Evolutionary conservation across 345 rosid genomes (phyloP).

Genomic region (Aurinia saxatilis): DNA sequence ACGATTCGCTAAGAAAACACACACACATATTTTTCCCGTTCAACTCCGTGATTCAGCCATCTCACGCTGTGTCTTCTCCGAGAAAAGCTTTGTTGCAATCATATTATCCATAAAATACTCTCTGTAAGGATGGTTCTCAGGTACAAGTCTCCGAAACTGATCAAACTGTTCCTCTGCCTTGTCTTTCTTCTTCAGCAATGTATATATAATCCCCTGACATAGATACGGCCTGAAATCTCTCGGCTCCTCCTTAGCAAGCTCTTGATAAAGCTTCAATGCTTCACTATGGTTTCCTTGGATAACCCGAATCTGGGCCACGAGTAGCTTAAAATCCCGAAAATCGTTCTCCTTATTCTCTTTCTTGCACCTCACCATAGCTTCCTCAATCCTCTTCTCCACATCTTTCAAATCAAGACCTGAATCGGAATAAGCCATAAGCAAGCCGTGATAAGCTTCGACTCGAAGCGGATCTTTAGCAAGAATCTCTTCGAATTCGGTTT

Average conservation of each 20-base stretch:
- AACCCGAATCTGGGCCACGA: slow-evolving; percentile 70
- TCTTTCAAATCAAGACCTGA: slow-evolving; percentile 43
- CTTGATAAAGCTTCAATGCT: slow-evolving; percentile 79
- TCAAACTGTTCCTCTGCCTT: slow-evolving; percentile 81
- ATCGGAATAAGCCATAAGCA: slow-evolving; percentile 62
- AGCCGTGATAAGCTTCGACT: slow-evolving; percentile 88
- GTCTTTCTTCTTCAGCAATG: slow-evolving; percentile 67
- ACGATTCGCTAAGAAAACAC: not conserved
- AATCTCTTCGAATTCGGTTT: slow-evolving; percentile 53
- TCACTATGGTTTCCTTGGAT: slow-evolving; percentile 58
- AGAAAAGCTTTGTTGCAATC: slow-evolving; percentile 60
- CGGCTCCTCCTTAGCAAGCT: slow-evolving; percentile 74
- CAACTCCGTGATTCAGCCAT: slow-evolving; percentile 28
- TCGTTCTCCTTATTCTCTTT: slow-evolving; percentile 52
- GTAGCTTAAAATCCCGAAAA: slow-evolving; percentile 67
- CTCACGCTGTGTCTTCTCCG: slow-evolving; percentile 51
- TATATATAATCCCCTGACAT: slow-evolving; percentile 79
- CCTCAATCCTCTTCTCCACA: slow-evolving; percentile 48
- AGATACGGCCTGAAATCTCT: slow-evolving; percentile 86
- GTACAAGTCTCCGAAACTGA: slow-evolving; percentile 72
- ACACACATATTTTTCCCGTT: slow-evolving; percentile 4
- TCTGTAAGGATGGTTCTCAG: slow-evolving; percentile 72
- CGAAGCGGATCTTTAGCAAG: slow-evolving; percentile 63
- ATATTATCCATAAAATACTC: slow-evolving; percentile 73
- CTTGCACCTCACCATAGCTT: slow-evolving; percentile 67